Base-by-base conservation (phyloP, 2,329 filamentous ascomycete species). In the Diaporthe aspalathi region DNA sequence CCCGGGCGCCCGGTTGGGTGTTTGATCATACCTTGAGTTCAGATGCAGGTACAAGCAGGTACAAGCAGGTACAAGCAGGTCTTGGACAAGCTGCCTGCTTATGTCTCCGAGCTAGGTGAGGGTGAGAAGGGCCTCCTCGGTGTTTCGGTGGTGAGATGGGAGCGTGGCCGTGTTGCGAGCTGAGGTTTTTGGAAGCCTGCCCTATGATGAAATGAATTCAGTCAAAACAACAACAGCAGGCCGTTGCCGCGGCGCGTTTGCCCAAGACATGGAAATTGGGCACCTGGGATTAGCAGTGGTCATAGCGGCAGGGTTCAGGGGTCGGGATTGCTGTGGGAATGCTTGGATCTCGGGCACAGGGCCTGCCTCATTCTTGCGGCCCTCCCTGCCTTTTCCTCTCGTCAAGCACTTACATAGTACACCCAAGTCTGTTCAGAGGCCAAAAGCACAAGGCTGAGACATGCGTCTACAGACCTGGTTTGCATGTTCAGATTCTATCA, bases 231-330 rank as follows among this genome's bases (percentile, higher is more conserved):
- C 27, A 63, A 35, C 43, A 63, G 60, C 43, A 49, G 40, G 60
- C 45, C 29, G 60, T 67, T 67, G 63, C 49, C 32, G 50, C 65
- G 50, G 45, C 45, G 45, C 62, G 62, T 54, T 20, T 56, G n/a
- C 22, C 20, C 3, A 11, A 60, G 38, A 16, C 54, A 7, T 60
- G 35, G 56, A 29, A 43, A 29, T 32, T 56, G 65, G 50, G 43
- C 32, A 17, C n/a, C 43, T 11, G 17, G 53, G 43, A 24, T 53
- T 50, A 43, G 24, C 32, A 40, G 57, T 70, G 70, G 70, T 70
- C 70, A 57, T 66, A 70, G 70, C 70, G 70, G 35, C 35, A 38
- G 35, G 35, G 35, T 38, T 38, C 63, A 67, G 63, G 63, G 62
- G 63, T 11, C 35, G 16, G 24, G 24, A 32, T 32, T 54, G 5